Conservation (phyloP, 306 rosid species). For the Corylus avellana region DNA sequence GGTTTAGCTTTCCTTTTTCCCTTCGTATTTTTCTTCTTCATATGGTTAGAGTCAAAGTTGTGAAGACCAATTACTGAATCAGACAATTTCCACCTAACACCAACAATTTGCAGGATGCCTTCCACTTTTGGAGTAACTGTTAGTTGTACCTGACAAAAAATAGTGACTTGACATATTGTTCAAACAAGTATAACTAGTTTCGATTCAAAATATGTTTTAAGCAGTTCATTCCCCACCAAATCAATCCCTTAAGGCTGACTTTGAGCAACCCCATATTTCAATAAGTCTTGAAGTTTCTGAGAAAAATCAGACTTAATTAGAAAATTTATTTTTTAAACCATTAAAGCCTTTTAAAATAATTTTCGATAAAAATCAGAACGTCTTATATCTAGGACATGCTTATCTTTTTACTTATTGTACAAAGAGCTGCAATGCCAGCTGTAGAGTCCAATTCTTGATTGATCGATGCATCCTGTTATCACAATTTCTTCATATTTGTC, state of each 20-base stretch:
- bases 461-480: not conserved
- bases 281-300: too few relatives aligned
- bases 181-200: conserved; percentile 1
- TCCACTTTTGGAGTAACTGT: conserved; percentile 77
- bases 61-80: conserved; percentile 75
- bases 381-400: not conserved
- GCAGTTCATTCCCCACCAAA: not conserved
- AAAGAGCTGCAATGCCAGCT: not conserved
- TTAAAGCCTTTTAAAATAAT: not conserved
- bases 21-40: conserved; percentile 56
- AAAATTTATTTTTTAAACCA: too few relatives aligned
- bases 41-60: conserved; percentile 58
- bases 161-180: conserved; percentile 9
- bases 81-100: conserved; percentile 87
- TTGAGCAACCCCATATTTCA: too few relatives aligned
- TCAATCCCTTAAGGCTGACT: too few relatives aligned
- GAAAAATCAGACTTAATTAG: too few relatives aligned
- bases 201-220: not conserved
- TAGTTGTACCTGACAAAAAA: conserved; percentile 72
- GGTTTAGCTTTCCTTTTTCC: conserved; percentile 54
- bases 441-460: not conserved
- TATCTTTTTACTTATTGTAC: not conserved
- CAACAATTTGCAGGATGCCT: conserved; percentile 78
- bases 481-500: not conserved
- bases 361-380: too few relatives aligned